These are phyloP conservation scores for Mucor velutinosus DNA, from an alignment of 371 early-diverging fungal genomes.

Conservation along the genomic window DNA sequence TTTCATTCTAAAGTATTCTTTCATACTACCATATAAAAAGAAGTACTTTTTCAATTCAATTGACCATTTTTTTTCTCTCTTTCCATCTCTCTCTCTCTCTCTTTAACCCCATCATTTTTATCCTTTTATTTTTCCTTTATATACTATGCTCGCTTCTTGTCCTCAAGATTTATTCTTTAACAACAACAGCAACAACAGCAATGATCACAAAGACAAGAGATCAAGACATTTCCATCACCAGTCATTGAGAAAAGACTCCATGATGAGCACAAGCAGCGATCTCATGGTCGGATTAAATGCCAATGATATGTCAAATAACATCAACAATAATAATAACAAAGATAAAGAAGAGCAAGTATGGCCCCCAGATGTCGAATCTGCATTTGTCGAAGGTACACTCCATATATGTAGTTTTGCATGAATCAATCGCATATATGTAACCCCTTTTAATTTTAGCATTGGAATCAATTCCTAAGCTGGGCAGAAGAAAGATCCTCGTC, in stretches of 20 bases:
- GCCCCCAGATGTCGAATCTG: slow-evolving; percentile 66
- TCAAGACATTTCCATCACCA: slow-evolving; percentile 9
- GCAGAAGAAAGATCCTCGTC: slow-evolving; percentile 56
- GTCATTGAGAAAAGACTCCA: slow-evolving; percentile 26
- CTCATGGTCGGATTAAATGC: slow-evolving; percentile 3
- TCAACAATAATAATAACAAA: slow-evolving; percentile 15
- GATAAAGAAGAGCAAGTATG: slow-evolving; percentile 62
- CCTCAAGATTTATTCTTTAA: slow-evolving; percentile 33
- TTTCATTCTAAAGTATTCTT: slow-evolving; percentile 9
- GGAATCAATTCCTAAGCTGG: slow-evolving; percentile 23
- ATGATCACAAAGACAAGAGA: slow-evolving; percentile 15
- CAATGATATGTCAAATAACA: slow-evolving; percentile 9
- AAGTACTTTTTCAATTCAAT: not conserved
- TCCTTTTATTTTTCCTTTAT: not conserved
- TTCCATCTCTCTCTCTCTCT: not conserved
- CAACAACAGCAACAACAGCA: slow-evolving; percentile 20
- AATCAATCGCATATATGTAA: too few relatives aligned
- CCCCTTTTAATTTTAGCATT: not conserved
- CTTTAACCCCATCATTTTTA: not conserved
- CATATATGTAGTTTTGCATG: not conserved
- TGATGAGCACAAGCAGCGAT: slow-evolving; percentile 18
- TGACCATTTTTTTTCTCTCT: slow-evolving; percentile 1
- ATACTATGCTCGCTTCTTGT: slow-evolving; percentile 28
- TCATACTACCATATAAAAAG: not conserved
- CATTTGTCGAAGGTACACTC: slow-evolving; percentile 64